Base-by-base conservation (phyloP, 176 grass and related monocot species). In the Saccharum spontaneum region DNA sequence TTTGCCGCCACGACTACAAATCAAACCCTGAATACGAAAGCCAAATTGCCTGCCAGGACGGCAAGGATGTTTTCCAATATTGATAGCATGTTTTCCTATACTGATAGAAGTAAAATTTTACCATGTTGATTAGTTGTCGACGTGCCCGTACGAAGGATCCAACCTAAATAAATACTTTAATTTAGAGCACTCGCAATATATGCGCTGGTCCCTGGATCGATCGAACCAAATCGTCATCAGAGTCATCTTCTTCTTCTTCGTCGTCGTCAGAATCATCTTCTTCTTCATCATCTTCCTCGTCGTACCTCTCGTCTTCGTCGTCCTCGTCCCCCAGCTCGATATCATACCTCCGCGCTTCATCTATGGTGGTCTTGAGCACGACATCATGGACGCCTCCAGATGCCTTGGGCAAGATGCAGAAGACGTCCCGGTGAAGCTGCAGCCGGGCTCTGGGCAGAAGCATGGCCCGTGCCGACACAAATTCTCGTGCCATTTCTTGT, bases 401-500 rank as follows among this genome's bases (percentile, higher is more conserved):
- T 12, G 31, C 33, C 17, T 74, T 20, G 23, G 85, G 77, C 33
- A 86, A 69, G n/a, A 79, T 10, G 33, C 78, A 79, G 59, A 86
- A 87, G 44, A n/a, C 66, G 31, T 86, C 43, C 76, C 67, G 0
- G 11, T 3, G 54, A 86, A 86, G 15, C 41, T 7, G 14, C 76
- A 73, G 22, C 10, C 13, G 1, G 40, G 17, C 38, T 86, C 76
- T 14, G 76, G 84, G 54, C 84, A 86, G 67, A 79, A 79, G 84
- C 67, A 64, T 0, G 84, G 66, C 3, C 8, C 39, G 10, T 63
- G 14, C 1, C 2, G 46, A 40, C 77, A 79, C 4, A 0, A 41
- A 17, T 57, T 31, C 73, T 69, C 65, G 17, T 85, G 83, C 23
- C 16, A 10, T 67, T 30, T 9, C 48, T 33, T 78, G 46, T 78